Evolutionary conservation across 2,329 filamentous ascomycete species (phyloP), one percentile per base, ranked within the genome.

Genomic region (Neurospora crassa): DNA sequence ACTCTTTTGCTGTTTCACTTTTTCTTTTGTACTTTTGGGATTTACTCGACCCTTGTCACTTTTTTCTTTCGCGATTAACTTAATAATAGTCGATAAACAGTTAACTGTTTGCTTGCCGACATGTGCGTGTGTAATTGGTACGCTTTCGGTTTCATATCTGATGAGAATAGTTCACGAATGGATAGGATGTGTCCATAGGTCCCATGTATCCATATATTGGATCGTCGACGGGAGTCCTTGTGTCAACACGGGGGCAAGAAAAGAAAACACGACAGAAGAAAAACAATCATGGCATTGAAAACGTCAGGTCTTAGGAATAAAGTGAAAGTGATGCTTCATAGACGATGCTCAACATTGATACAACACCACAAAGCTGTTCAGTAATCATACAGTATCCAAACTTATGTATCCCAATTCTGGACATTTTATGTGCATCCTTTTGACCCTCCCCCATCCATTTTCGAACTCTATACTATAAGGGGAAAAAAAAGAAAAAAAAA

Each of bases 271-370:
- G 4, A 24, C 1, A 12, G 24, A 24, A 2, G 2, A 43, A 8
- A 43, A 0, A 18, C 2, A 3, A 0, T 8, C 42, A 45, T n/a
- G 18, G 3, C 8, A n/a, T 8, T n/a, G 2, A 7, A 5, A 45
- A 45, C 3, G 3, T n/a, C 0, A n/a, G 42, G 11, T 5, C 20
- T 24, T 6, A 24, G 8, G 1, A 3, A 45, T 5, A 45, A n/a
- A 11, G 45, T 14, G 20, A 47, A 47, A n/a, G 4, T 1, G 0
- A 45, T 45, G 42, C 42, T n/a, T 11, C 18, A n/a, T 45, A n/a
- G 42, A 3, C 42, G 10, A 45, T 45, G 10, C 42, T n/a, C 18
- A 12, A 11, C 5, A 45, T 1, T 4, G 1, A 45, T 45, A 3
- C 7, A 37, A 37, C 37, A 29, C 5, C 29, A 29, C 29, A 29